These are phyloP conservation scores for Ophidiomyces ophidiicola DNA, from an alignment of 2,329 filamentous ascomycete genomes.

Conservation along the genomic window DNA sequence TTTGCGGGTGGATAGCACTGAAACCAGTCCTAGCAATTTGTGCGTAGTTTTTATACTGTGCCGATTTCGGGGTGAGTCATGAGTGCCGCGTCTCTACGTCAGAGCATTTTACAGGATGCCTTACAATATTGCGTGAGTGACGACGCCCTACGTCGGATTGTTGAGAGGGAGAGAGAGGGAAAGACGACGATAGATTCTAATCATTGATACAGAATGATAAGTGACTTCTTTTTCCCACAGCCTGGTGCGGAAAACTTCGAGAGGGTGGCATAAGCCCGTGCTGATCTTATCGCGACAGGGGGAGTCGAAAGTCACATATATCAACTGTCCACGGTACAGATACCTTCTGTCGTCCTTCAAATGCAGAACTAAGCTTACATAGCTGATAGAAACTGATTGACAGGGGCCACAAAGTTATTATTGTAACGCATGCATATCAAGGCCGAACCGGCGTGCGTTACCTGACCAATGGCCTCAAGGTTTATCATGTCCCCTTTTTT, in stretches of 20 bases:
- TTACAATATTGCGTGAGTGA: slow-evolving; percentile 55
- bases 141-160: too few species aligned
- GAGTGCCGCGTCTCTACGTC: neutral
- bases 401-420: slow-evolving; percentile 92
- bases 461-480: slow-evolving; percentile 92
- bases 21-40: too few species aligned
- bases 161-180: too few species aligned
- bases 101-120: slow-evolving; percentile 39
- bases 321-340: slow-evolving; percentile 64
- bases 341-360: neutral
- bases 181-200: slow-evolving; percentile 19
- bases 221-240: slow-evolving; percentile 98
- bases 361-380: neutral
- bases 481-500: slow-evolving; percentile 93
- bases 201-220: slow-evolving; percentile 60
- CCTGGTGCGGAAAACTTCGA: slow-evolving; percentile 44
- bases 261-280: neutral
- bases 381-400: slow-evolving; percentile 69
- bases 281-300: slow-evolving; percentile 39
- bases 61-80: too few species aligned
- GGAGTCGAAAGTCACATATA: slow-evolving; percentile 98
- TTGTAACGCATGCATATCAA: slow-evolving; percentile 91
- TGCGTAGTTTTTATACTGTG: neutral
- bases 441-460: slow-evolving; percentile 87
- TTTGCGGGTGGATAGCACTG: too few species aligned